Conservation (phyloP, 305 asterid species). For the Solanum hybrid region DNA sequence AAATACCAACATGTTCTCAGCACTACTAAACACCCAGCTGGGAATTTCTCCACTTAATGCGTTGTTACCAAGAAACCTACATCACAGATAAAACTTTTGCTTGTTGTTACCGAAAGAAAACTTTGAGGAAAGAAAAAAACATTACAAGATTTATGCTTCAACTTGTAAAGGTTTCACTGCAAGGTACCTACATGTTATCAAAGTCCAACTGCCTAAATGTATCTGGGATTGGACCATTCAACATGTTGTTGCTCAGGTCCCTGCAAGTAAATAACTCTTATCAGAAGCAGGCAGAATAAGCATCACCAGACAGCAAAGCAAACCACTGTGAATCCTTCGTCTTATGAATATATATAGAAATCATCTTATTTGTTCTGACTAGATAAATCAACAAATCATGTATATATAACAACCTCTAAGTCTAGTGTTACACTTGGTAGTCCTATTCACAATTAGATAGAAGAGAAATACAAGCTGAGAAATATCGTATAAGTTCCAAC, state of each 20-base stretch:
- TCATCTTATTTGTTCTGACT: neutral
- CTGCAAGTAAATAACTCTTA: conserved; percentile 31
- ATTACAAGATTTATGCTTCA: neutral
- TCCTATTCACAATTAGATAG: neutral
- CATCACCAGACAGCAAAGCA: neutral
- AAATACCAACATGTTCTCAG: conserved; percentile 39
- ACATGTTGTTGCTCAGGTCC: conserved; percentile 70
- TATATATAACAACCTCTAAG: neutral
- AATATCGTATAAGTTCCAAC: neutral
- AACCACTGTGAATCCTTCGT: too few species aligned
- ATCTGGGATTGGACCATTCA: conserved; percentile 47
- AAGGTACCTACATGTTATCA: conserved; percentile 35
- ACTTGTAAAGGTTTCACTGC: neutral
- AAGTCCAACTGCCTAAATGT: conserved; percentile 13
- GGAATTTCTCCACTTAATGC: conserved; percentile 54
- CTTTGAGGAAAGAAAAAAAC: neutral
- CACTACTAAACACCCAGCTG: conserved; percentile 37
- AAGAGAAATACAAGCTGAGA: too few species aligned
- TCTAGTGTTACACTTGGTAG: neutral
- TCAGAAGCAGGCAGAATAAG: neutral
- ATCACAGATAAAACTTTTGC: conserved; percentile 2
- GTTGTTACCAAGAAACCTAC: conserved; percentile 65
- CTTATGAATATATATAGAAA: too few species aligned
- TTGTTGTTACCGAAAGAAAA: neutral
- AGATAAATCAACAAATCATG: neutral